A percentile compares a stretch with the other conserved stretches of the same genome.
Evolutionary conservation across 768 basidiomycete species (phyloP).

Genomic region (Agaricus sinodeliciosus): DNA sequence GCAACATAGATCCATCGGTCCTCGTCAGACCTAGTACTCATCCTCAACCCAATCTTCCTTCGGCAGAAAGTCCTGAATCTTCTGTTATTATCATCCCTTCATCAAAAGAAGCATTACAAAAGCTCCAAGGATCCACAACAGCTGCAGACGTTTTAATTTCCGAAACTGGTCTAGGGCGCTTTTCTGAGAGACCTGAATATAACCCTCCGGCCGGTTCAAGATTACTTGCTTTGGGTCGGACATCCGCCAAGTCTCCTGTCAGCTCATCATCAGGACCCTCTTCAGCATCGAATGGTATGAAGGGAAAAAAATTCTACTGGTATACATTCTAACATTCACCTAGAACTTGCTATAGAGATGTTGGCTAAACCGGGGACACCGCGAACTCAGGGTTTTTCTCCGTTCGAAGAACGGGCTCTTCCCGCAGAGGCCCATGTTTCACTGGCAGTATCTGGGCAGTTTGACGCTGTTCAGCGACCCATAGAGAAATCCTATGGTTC

Average conservation of each 20-base stretch:
- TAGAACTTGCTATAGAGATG: not conserved
- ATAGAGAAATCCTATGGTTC: not conserved
- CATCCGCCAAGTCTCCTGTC: conserved; percentile 22
- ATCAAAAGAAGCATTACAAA: not conserved
- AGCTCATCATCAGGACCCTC: not conserved
- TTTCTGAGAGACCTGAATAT: conserved; percentile 24
- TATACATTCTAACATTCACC: not conserved
- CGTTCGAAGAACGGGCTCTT: conserved; percentile 46
- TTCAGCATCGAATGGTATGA: conserved; percentile 2
- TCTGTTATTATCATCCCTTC: not conserved
- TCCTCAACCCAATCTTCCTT: not conserved
- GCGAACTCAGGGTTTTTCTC: conserved; percentile 35
- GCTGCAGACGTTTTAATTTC: conserved; percentile 11
- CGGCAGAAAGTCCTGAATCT: not conserved
- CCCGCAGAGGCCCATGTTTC: conserved; percentile 9
- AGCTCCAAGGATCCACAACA: conserved; percentile 3
- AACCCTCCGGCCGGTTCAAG: conserved; percentile 47
- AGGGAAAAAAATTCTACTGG: no score
- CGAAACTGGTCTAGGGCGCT: conserved; percentile 10
- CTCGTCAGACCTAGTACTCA: not conserved
- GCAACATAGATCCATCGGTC: not conserved
- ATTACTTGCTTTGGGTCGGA: conserved; percentile 39
- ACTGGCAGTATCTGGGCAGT: conserved; percentile 12
- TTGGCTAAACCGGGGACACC: conserved; percentile 6
- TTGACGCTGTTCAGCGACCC: not conserved